Base-by-base conservation (phyloP, 2,329 filamentous ascomycete genomes). In the Pestalotiopsis sp. region DNA sequence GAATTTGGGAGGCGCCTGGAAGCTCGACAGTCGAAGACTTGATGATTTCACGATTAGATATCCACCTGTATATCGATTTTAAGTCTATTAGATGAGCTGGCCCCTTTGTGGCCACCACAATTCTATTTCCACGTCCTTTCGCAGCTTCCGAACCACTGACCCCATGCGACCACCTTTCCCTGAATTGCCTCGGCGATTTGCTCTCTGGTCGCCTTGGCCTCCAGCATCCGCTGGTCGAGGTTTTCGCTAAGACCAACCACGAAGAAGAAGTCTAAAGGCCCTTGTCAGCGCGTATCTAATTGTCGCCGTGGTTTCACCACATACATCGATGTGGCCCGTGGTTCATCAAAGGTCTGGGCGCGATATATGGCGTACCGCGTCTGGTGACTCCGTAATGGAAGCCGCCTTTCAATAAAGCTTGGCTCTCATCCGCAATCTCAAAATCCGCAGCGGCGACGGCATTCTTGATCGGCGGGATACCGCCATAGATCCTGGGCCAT, bases 291-390 rank as follows among this genome's bases (percentile, higher is more conserved):
- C 36, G 20, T 36, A 4, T 36, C 27, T 39, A 58, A 20, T 6
- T 20, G 45, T 27, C 41, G 64, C 27, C 25, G 60, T 27, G 25
- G 4, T 0, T 14, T 11, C 1, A 2, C 5, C 1, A 73, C 80
- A 77, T 74, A 82, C 81, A 88, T 67, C 86, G 78, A 74, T 88
- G 85, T 25, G 80, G 79, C 0, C 86, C 86, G 71, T 87, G 83
- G 31, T 86, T 86, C 65, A 85, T 72, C 41, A 86, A 75, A 20
- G 85, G 84, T 13, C 79, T 75, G 1, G 86, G 85, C 0, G 82
- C 78, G 3, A 82, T 78, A 69, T 87, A 88, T 0, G 85, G 73
- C 3, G 39, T 76, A 0, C 79, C 79, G 2, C 78, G 75, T 4
- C 78, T 73, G 27, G 81, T 86, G 69, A 79, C 75, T 2, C 84